phyloP scores from a whole-genome alignment of 2,329 filamentous ascomycete species.

The Teratosphaeria destructans region DNA sequence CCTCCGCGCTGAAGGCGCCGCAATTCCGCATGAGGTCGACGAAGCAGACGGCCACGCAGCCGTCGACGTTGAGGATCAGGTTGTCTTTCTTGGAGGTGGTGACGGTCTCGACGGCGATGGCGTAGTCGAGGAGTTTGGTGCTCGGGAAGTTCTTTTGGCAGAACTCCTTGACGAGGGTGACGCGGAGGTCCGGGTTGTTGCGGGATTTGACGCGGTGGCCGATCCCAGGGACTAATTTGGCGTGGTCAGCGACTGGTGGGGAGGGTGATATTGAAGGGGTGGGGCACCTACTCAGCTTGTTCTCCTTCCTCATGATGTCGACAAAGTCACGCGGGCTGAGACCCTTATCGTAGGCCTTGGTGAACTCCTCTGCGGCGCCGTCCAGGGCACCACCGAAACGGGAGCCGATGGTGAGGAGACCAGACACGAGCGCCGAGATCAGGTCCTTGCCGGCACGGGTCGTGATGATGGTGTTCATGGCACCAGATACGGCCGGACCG shows the following conservation, averaged over 20 bases:
- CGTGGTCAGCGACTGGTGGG: conserved; percentile 19
- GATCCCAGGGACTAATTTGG: conserved; percentile 68
- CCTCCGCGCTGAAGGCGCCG: conserved; percentile 88
- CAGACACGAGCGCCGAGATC: conserved; percentile 87
- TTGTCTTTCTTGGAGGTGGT: conserved; percentile 99
- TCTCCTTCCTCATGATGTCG: conserved; percentile 97
- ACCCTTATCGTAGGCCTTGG: conserved; percentile 94
- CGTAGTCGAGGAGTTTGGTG: conserved; percentile 98
- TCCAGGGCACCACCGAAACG: conserved; percentile 98
- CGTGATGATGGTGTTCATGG: conserved; percentile 99
- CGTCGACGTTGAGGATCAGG: conserved; percentile 97
- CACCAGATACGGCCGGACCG: conserved; percentile 96
- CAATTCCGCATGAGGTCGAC: conserved; percentile 96
- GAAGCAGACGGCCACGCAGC: conserved; percentile 96
- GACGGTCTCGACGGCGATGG: conserved; percentile 92
- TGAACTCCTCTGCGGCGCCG: conserved; percentile 96
- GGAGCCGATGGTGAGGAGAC: conserved; percentile 95
- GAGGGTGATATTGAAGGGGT: background rate
- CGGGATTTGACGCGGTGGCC: conserved; percentile 99
- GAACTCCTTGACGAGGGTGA: conserved; percentile 98
- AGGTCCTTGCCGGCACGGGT: conserved; percentile 98
- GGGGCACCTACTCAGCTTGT: conserved; percentile 73
- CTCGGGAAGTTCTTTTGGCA: conserved; percentile 94
- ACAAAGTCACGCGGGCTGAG: conserved; percentile 98
- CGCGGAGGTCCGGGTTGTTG: conserved; percentile 99